A percentile compares a stretch with the other conserved stretches of the same genome.
Evolutionary conservation across 805 yeast genomes (phyloP).

Genomic region (Zygotorulaspora danielsina): DNA sequence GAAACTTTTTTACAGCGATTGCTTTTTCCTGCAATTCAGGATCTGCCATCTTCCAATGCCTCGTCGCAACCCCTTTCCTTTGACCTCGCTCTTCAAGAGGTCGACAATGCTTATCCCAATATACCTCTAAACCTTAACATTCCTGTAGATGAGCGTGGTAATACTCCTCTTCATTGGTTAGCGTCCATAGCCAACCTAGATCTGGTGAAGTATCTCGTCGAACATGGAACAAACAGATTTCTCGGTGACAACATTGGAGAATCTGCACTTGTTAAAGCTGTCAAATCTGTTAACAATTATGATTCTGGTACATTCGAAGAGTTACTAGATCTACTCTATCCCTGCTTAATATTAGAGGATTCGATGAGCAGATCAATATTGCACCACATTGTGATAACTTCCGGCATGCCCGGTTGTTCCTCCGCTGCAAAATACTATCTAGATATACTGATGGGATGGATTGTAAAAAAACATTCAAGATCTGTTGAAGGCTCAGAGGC

Average conservation of each 20-base stretch:
- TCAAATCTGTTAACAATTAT: slow-evolving; percentile 66
- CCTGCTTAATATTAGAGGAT: slow-evolving; percentile 63
- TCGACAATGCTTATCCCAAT: slow-evolving; percentile 25
- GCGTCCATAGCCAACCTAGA: slow-evolving; percentile 78
- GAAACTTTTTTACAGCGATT: slow-evolving; percentile 33
- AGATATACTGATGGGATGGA: slow-evolving; percentile 72
- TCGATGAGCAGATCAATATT: slow-evolving; percentile 71
- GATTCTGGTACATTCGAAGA: slow-evolving; percentile 72
- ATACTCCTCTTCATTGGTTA: slow-evolving; percentile 94
- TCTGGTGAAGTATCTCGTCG: slow-evolving; percentile 64
- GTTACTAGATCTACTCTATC: slow-evolving; percentile 68
- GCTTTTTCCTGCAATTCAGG: slow-evolving; percentile 27
- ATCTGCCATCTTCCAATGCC: slow-evolving; percentile 7
- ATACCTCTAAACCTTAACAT: slow-evolving; percentile 58
- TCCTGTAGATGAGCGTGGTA: slow-evolving; percentile 89
- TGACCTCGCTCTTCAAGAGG: slow-evolving; percentile 23
- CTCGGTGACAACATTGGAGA: slow-evolving; percentile 82
- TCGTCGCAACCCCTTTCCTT: slow-evolving; percentile 16
- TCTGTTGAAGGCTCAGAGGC: slow-evolving; percentile 23
- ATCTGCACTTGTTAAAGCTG: slow-evolving; percentile 78
- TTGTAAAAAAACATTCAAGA: slow-evolving; percentile 44
- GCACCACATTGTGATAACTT: slow-evolving; percentile 80
- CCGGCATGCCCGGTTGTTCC: slow-evolving; percentile 70
- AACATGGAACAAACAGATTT: slow-evolving; percentile 57
- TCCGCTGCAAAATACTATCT: slow-evolving; percentile 71